Evolutionary conservation across 2,329 filamentous ascomycete genomes (phyloP).

Genomic region (Sarocladium kiliense): DNA sequence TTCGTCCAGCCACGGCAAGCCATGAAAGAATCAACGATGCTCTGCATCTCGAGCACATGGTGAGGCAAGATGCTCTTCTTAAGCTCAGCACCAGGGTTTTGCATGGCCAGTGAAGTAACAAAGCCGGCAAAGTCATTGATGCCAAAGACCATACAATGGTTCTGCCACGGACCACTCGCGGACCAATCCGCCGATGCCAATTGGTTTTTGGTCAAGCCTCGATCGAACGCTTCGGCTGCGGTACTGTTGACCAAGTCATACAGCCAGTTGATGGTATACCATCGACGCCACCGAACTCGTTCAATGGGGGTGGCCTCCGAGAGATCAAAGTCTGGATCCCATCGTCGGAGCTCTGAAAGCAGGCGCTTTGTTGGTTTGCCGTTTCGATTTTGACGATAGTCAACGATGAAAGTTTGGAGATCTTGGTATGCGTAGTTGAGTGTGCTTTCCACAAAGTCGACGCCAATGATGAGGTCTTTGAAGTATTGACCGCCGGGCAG

Average conservation of each 20-base stretch:
- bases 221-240: not conserved
- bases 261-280: conserved; percentile 46
- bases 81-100: conserved; percentile 33
- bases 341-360: conserved; percentile 30
- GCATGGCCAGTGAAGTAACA: conserved; percentile 39
- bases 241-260: conserved; percentile 45
- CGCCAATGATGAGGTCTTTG: not conserved
- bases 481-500: not conserved
- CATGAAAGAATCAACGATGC: conserved; percentile 42
- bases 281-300: conserved; percentile 38
- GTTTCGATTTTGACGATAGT: conserved; percentile 37
- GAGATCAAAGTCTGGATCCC: conserved; percentile 37
- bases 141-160: conserved; percentile 23
- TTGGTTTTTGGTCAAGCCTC: not conserved
- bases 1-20: conserved; percentile 39
- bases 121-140: conserved; percentile 39
- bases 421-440: conserved; percentile 35
- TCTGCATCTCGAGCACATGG: conserved; percentile 45
- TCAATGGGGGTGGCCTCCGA: conserved; percentile 30
- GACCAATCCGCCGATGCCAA: conserved; percentile 1
- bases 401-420: conserved; percentile 37
- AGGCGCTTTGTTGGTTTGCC: conserved; percentile 42
- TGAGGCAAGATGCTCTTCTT: conserved; percentile 36
- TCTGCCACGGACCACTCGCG: conserved; percentile 29
- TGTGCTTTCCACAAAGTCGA: conserved; percentile 34